phyloP scores from a whole-genome alignment of 1,284 basidiomycete genomes.

The Pseudozyma tsukubaensis region DNA sequence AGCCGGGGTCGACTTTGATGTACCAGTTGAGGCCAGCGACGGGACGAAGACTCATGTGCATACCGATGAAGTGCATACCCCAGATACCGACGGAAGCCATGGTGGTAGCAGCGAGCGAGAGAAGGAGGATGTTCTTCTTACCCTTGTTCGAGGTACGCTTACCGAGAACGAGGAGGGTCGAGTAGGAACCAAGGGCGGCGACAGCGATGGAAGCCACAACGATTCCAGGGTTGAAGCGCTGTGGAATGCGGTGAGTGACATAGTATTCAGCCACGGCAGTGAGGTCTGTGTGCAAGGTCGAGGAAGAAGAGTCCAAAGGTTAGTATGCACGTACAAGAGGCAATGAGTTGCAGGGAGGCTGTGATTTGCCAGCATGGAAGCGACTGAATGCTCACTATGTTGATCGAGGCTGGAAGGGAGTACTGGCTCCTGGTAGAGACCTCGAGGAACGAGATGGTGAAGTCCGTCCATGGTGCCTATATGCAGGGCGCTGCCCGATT shows the following conservation, averaged over 20 bases:
- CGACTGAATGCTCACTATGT: slow-evolving; percentile 18
- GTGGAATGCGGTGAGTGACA: slow-evolving; percentile 67
- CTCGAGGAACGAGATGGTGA: slow-evolving; percentile 38
- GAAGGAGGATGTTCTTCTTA: slow-evolving; percentile 69
- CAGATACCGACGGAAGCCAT: slow-evolving; percentile 66
- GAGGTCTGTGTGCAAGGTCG: slow-evolving; percentile 29
- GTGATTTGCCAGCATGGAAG: not conserved
- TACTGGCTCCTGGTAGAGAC: slow-evolving; percentile 49
- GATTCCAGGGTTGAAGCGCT: slow-evolving; percentile 70
- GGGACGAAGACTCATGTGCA: slow-evolving; percentile 70
- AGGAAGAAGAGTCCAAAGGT: not conserved
- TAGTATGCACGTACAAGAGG: not conserved
- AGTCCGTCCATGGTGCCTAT: slow-evolving; percentile 21
- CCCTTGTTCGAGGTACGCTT: slow-evolving; percentile 70
- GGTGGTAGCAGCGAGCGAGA: slow-evolving; percentile 73
- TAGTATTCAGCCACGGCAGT: slow-evolving; percentile 69
- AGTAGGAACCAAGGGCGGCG: slow-evolving; percentile 71
- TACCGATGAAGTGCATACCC: slow-evolving; percentile 71
- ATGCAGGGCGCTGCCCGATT: not conserved
- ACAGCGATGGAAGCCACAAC: slow-evolving; percentile 72
- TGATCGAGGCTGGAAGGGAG: slow-evolving; percentile 32
- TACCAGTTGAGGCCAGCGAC: slow-evolving; percentile 70
- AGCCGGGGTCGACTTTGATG: slow-evolving; percentile 69
- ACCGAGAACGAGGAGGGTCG: slow-evolving; percentile 71
- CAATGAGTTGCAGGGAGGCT: not conserved